Evolutionary conservation across 495 filamentous ascomycete genomes (phyloP), one percentile per base, ranked within the genome.

Genomic region (Aspergillus incahuasiensis): DNA sequence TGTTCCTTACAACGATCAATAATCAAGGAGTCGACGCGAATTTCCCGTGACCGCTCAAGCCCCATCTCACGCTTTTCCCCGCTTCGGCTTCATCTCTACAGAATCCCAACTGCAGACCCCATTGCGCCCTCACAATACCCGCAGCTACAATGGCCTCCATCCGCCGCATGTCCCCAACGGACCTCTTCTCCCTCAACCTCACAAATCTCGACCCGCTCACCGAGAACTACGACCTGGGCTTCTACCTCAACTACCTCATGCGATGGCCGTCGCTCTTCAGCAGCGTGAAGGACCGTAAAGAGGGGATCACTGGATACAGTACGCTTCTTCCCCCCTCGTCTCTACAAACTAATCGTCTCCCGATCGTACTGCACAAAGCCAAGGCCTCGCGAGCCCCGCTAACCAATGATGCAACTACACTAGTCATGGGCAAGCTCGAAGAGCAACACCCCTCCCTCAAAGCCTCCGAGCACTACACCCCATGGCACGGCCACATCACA

Each of bases 401-500:
- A 35, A 35, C 13, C 32, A 9, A 9, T 15, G 32, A n/a, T n/a
- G n/a, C n/a, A n/a, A n/a, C n/a, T n/a, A n/a, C 32, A 12, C 41
- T 56, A 96, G 94, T 98, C 62, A 92, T 97, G 82, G 94, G 91
- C 58, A 98, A 98, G 74, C 77, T 94, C 50, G 95, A 97, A 75
- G 86, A 90, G 62, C 91, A 91, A 32, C 91, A 89, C 21, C 74
- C 82, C 18, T 82, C 81, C 52, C 80, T 85, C 68, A 72, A 80
- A 46, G 81, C 83, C 63, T 90, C 86, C 48, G 80, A 87, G 60
- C 89, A 95, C 73, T 96, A 92, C 71, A 87, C 92, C 18, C 92
- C 95, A 21, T 97, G 90, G 89, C 94, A 97, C 72, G 94, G 92
- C 25, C 94, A 98, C 73, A 95, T 98, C 72, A 98, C 94, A 16